Evolutionary conservation across 495 filamentous ascomycete species (phyloP).

Genomic region (Penicillium macrosclerotiorum): DNA sequence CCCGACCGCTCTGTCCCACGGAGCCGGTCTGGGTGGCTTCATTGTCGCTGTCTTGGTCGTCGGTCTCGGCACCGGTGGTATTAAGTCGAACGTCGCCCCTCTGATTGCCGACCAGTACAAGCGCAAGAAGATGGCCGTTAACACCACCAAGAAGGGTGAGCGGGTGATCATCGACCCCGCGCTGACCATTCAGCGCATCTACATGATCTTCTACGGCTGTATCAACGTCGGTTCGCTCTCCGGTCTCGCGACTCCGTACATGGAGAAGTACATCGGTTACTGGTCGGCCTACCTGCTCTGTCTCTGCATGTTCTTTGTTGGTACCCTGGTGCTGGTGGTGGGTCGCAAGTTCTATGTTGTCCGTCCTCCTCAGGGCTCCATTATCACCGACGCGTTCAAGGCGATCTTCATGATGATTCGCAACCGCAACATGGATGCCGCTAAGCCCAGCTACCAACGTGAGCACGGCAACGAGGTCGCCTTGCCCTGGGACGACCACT

Average conservation of each 20-base stretch:
- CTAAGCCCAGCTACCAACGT: constrained; percentile 59
- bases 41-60: constrained; percentile 47
- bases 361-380: constrained; percentile 61
- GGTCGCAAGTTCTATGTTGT: constrained; percentile 59
- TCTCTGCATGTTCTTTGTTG: constrained; percentile 56
- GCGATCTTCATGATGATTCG: constrained; percentile 57
- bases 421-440: constrained; percentile 54
- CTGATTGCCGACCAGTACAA: constrained; percentile 73
- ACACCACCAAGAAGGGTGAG: constrained; percentile 59
- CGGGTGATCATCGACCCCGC: constrained; percentile 72
- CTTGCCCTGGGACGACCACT: constrained; percentile 59
- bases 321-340: constrained; percentile 49
- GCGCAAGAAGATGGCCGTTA: constrained; percentile 57
- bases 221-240: constrained; percentile 76
- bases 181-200: constrained; percentile 71
- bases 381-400: constrained; percentile 61
- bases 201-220: constrained; percentile 71
- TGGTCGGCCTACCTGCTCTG: constrained; percentile 75
- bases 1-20: constrained; percentile 41
- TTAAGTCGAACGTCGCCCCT: constrained; percentile 67
- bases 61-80: constrained; percentile 61
- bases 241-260: constrained; percentile 61
- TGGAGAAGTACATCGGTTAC: constrained; percentile 67
- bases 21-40: constrained; percentile 49
- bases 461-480: constrained; percentile 33